Base-by-base conservation (phyloP, 1,139 yeast genomes). In the Pichia sp. region DNA sequence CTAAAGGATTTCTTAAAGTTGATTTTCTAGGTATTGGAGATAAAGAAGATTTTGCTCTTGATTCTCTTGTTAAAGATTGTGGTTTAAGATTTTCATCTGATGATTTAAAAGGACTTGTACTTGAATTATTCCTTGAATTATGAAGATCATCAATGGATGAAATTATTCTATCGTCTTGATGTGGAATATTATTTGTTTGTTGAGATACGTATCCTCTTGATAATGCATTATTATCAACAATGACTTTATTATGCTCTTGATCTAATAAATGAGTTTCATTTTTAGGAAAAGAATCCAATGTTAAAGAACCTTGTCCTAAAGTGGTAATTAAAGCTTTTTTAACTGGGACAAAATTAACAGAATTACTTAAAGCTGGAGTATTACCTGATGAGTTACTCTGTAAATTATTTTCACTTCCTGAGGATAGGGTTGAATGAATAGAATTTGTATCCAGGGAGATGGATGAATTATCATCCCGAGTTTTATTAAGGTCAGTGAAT, bases 221-320 rank as follows among this genome's bases (percentile, higher is more conserved):
- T 37, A 29, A 11, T 11, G 30, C 40, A 37, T 3, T 28, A n/a
- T 28, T 37, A 37, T 37, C 40, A 11, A 37, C 32, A 7, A 37
- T 5, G 28, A 37, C 32, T 11, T 37, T 37, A n/a, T 37, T 28
- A 2, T n/a, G 27, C n/a, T 37, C 32, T 26, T 42, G 40, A 9
- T 32, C 9, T 26, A 35, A 38, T 18, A 47, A 34, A 35, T 43
- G 47, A 2, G 53, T 50, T 40, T 50, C 47, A 39, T 47, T 45
- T 35, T 53, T 53, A 4, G 65, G 65, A 37, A 69, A 67, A 40
- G 78, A 76, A 45, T 78, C 83, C 25, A 88, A 66, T 0, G 83
- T 73, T 46, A 88, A 69, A 51, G 81, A 79, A 1, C 96, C 96
- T 49, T 74, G 72, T 1, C 96, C 96, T 55, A 87, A 64, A 0